These are phyloP conservation scores for Brassica balearica DNA, from an alignment of 441 rosid genomes.

Conservation along the genomic window DNA sequence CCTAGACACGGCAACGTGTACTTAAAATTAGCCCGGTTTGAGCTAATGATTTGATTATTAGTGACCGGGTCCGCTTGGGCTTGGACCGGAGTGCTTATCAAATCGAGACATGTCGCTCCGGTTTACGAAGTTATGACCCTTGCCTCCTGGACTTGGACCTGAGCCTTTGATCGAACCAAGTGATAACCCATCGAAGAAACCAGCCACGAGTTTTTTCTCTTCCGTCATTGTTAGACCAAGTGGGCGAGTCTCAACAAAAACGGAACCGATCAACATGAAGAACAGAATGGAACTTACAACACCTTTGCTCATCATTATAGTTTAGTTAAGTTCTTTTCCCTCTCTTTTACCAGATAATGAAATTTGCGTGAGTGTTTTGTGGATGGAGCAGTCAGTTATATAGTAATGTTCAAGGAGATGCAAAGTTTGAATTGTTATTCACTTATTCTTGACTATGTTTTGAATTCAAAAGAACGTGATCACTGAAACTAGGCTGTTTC, in stretches of 20 bases:
- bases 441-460: background rate
- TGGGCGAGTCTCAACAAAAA: slow-evolving; percentile 53
- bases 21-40: slow-evolving; percentile 4
- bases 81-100: slow-evolving; percentile 53
- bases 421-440: slow-evolving; percentile 33
- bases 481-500: slow-evolving; percentile 16
- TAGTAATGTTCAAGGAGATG: slow-evolving; percentile 32
- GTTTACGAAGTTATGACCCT: slow-evolving; percentile 48
- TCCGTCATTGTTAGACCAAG: slow-evolving; percentile 46
- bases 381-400: slow-evolving; percentile 16
- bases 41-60: slow-evolving; percentile 11
- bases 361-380: slow-evolving; percentile 19
- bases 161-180: slow-evolving; percentile 63
- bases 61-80: slow-evolving; percentile 61
- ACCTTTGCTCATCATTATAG: slow-evolving; percentile 43
- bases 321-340: background rate
- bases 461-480: slow-evolving; percentile 26
- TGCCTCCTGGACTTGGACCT: slow-evolving; percentile 66
- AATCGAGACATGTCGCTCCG: slow-evolving; percentile 32
- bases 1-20: background rate
- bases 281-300: slow-evolving; percentile 40
- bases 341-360: background rate
- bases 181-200: slow-evolving; percentile 56
- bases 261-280: slow-evolving; percentile 39
- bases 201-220: slow-evolving; percentile 39